Conservation (phyloP, 1,284 basidiomycete genomes). For the Microstroma glucosiphilum region DNA sequence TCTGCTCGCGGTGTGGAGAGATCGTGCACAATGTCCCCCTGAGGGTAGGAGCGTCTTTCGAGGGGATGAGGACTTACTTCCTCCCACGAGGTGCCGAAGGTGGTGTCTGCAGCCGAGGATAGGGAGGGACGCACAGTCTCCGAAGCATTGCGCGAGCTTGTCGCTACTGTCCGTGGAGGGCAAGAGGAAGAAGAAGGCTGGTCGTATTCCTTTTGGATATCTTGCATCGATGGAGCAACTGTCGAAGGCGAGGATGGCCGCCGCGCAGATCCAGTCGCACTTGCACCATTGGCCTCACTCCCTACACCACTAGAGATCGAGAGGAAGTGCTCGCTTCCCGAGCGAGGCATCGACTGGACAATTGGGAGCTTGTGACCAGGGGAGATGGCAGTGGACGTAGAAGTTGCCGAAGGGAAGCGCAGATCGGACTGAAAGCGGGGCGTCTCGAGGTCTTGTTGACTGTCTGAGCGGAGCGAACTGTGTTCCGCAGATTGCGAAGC, state of each 20-base stretch:
- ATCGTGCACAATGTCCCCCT: not conserved
- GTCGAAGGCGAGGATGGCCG: not conserved
- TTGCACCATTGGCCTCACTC: no score
- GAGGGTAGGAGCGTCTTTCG: not conserved
- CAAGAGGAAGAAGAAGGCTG: not conserved
- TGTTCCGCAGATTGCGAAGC: not conserved
- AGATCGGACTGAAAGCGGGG: not conserved
- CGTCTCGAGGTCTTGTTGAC: not conserved
- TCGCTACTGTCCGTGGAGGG: not conserved
- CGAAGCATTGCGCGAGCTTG: not conserved
- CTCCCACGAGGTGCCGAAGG: not conserved
- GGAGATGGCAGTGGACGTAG: not conserved
- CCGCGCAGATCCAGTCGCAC: not conserved
- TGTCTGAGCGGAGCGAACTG: no score
- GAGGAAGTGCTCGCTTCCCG: not conserved
- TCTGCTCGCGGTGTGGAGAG: not conserved
- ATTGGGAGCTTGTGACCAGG: not conserved
- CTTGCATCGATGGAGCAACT: not conserved
- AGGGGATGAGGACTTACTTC: not conserved
- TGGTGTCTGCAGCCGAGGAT: no score
- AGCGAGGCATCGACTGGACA: not conserved
- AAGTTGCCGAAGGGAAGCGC: not conserved
- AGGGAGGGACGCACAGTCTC: not conserved
- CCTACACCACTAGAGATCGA: not conserved
- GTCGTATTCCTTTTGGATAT: not conserved